Base-by-base conservation (phyloP, 2,329 filamentous ascomycete genomes). In the Penicillium verrucosum region DNA sequence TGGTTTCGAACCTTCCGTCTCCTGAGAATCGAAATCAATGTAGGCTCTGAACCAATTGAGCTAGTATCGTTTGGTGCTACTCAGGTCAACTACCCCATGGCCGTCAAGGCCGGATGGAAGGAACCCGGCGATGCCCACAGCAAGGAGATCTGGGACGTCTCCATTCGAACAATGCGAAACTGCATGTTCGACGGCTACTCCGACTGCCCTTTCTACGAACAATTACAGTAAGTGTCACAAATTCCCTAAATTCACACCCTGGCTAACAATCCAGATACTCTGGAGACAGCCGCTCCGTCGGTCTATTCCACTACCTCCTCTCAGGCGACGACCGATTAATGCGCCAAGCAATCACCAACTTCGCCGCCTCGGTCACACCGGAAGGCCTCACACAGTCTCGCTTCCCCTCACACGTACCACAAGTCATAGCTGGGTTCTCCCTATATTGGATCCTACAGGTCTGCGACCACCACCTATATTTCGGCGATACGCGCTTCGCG, bases 1-100 rank as follows among this genome's bases (percentile, higher is more conserved):
- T 75, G 73, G 72, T 78, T 77, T 53, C 70, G 75, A 12, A 77
- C 75, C 0, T 76, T 77, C 30, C 70, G 73, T 1, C 47, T 76
- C 6, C 45, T 77, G 12, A 60, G 67, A 2, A 45, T 76, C 3
- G 66, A 72, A 23, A 61, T 76, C 11, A 54, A 49, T 0, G 60
- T 69, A 25, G 68, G 65, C 1, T 7, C 50, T 0, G 60, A 55
- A 9, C 59, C 66, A 1, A 63, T 74, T 2, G 54, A 66, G 34
- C 44, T 75, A 0, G 1, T 60, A 0, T 63, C 62, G 0, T 65
- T 77, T 7, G 49, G 61, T 1, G 70, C 68, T 1, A 69, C 58
- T 1, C 71, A 74, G 47, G 68, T 70, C 10, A 75, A 76, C 40
- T 77, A 77, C 38, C 75, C 75, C 0, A 56, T 77, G 37, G 60